Conservation (phyloP, 768 basidiomycete genomes). For the Calvatia gigantea region DNA sequence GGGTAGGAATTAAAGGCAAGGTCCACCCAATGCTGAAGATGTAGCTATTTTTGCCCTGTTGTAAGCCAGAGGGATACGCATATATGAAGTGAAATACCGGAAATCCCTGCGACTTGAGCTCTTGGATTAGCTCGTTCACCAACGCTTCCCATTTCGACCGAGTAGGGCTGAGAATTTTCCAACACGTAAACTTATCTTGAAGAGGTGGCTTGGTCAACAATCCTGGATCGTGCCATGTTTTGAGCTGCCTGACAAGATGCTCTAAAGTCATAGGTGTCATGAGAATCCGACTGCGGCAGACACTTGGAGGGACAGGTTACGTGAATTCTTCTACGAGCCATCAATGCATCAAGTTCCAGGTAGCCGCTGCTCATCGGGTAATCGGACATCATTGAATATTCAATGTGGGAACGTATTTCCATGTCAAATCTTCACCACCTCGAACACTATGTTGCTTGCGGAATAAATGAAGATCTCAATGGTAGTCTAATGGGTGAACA, state of each 20-base stretch:
- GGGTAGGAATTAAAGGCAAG: conserved; percentile 1
- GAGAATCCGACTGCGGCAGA: neutral
- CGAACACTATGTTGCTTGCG: neutral
- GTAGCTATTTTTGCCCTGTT: neutral
- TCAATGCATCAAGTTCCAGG: too few species aligned
- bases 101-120: neutral
- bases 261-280: neutral
- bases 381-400: neutral
- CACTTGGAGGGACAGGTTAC: too few species aligned
- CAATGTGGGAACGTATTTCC: neutral
- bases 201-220: neutral
- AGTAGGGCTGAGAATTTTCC: conserved; percentile 1
- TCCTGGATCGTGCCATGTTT: conserved; percentile 1
- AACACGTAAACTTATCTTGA: conserved; percentile 1
- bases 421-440: neutral
- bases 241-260: neutral
- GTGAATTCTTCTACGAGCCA: too few species aligned
- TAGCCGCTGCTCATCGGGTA: neutral
- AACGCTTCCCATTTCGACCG: neutral
- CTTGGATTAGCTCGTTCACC: neutral
- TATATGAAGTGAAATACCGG: neutral
- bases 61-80: neutral
- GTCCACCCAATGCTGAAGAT: conserved; percentile 8
- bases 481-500: conserved; percentile 9
- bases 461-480: neutral